Evolutionary conservation across 2,329 filamentous ascomycete genomes (phyloP), one percentile per base, ranked within the genome.

Genomic region (Sporothrix phasma): DNA sequence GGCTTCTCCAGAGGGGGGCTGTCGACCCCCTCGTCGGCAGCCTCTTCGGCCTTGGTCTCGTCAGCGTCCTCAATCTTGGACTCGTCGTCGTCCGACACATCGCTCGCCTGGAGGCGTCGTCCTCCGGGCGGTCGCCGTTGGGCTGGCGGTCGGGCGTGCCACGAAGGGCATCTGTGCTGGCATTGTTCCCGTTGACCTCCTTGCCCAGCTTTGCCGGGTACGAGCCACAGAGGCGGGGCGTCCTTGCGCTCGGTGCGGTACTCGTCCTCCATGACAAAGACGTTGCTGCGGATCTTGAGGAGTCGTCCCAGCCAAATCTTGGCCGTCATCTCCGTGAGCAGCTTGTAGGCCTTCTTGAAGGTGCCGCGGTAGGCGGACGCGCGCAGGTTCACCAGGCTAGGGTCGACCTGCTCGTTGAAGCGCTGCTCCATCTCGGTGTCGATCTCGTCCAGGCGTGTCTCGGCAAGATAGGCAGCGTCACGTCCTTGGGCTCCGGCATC

Each of bases 211-310:
- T 87, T 26, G 76, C 74, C 65, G 77, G 72, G 62, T 75, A 76
- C 53, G 75, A 72, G 77, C 73, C 58, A 78, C 76, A 19, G 19
- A 78, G 26, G 79, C 75, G 66, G 47, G 45, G 37, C 46, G 4
- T 87, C 85, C 64, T 89, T 86, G 75, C 89, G 90, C 76, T 97
- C 94, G 64, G 88, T 89, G 58, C 94, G 86, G 73, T 99, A 99
- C 75, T 99, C 94, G 72, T 99, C 94, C 74, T 99, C 94, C 94
- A 99, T 99, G 58, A 99, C 94, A 70, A 99, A 99, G 1, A 99
- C 94, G 67, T 93, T 92, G 77, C 93, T 97, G 69, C 94, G 85
- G 71, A 95, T 96, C 75, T 91, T 95, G 61, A 99, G 80, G 24
- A 99, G 81, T 73, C 97, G 91, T 71, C 99, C 94, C 94, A 94